phyloP scores from a whole-genome alignment of 108 stramenopile species.

The Pseudonitzschia pungens region DNA sequence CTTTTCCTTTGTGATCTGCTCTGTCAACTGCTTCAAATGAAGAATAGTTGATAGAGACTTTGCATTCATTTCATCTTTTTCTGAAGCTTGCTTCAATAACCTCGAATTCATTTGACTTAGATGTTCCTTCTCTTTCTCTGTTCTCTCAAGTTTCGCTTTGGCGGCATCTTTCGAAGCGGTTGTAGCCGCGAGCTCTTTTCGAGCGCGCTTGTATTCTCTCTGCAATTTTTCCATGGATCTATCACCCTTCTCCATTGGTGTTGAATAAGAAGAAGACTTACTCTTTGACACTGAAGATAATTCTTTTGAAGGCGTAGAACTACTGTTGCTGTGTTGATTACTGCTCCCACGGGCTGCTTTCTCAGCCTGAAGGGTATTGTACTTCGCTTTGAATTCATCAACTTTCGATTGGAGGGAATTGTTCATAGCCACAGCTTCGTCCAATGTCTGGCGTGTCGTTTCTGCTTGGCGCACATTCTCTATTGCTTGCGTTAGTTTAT shows the following conservation, averaged over 20 bases:
- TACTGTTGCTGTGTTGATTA: neutral
- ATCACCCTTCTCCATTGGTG: conserved; percentile 30
- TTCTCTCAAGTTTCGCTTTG: conserved; percentile 74
- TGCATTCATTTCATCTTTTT: conserved; percentile 90
- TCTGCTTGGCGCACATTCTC: conserved; percentile 83
- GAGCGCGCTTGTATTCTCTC: conserved; percentile 54
- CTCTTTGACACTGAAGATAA: conserved; percentile 20
- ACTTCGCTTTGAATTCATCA: conserved; percentile 70
- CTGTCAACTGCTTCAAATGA: conserved; percentile 77
- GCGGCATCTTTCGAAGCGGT: conserved; percentile 69
- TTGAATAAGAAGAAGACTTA: conserved; percentile 23
- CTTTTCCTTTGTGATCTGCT: conserved; percentile 68
- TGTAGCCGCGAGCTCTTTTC: conserved; percentile 72
- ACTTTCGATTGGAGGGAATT: conserved; percentile 65
- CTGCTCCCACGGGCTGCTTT: conserved; percentile 19
- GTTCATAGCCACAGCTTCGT: conserved; percentile 72
- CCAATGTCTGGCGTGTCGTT: conserved; percentile 51
- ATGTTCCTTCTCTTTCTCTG: conserved; percentile 72
- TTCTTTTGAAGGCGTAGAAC: conserved; percentile 22
- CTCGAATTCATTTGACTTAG: conserved; percentile 69
- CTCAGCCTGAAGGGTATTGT: conserved; percentile 57
- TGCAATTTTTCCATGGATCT: conserved; percentile 61
- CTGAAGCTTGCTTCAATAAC: conserved; percentile 71
- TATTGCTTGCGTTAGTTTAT: conserved; percentile 79
- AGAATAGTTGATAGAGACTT: conserved; percentile 83